Percentiles rank a stretch among this genome's conserved stretches.
phyloP scores from a whole-genome alignment of 2,329 filamentous ascomycete genomes.

The Dactylellina leptospora region DNA sequence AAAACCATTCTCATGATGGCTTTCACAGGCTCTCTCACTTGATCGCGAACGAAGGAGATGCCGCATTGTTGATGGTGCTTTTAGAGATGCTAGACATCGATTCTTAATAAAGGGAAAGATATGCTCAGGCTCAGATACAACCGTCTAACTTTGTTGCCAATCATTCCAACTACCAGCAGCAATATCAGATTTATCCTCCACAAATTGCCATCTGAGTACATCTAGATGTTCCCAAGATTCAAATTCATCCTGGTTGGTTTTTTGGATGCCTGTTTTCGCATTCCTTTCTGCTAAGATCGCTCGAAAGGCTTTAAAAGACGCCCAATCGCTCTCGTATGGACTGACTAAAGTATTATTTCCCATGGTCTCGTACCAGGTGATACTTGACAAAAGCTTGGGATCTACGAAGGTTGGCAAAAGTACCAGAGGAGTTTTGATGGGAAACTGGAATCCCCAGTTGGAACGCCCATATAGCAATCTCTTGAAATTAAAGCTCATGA shows the following conservation, averaged over 20 bases:
- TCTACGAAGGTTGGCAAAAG: not conserved
- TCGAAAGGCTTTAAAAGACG: not conserved
- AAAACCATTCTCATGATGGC: too few species aligned
- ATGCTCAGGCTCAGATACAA: too few species aligned
- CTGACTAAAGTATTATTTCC: not conserved
- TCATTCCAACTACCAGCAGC: not conserved
- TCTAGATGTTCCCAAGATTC: not conserved
- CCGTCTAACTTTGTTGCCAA: too few species aligned
- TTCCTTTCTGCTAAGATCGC: not conserved
- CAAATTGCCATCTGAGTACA: not conserved
- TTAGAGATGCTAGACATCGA: too few species aligned
- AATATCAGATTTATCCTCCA: not conserved
- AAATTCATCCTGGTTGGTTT: not conserved
- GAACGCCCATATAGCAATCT: conserved; percentile 11
- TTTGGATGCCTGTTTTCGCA: not conserved
- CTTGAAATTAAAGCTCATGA: not conserved
- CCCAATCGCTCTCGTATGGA: conserved; percentile 15
- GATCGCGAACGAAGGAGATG: too few species aligned
- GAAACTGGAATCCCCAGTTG: not conserved
- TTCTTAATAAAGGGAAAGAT: too few species aligned
- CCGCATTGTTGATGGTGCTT: too few species aligned
- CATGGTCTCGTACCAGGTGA: not conserved
- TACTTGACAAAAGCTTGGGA: not conserved
- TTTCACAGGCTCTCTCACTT: too few species aligned
- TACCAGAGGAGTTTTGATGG: not conserved